Conservation (phyloP, 208 protist genomes). For the Leptomonas pyrrhocoris region DNA sequence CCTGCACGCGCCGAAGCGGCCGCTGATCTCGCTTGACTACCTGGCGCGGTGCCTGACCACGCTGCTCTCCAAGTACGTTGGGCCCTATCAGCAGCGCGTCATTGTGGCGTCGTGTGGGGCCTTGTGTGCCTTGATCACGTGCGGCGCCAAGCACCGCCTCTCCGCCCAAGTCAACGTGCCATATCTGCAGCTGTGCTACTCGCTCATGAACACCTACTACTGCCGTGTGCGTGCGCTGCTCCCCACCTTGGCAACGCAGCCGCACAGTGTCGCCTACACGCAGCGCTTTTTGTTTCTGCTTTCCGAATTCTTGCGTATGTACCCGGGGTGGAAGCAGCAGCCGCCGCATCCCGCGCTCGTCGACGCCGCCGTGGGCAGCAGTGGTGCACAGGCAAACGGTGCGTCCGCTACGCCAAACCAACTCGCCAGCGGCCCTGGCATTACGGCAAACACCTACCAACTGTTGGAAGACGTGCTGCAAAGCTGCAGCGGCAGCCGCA, state of each 20-base stretch:
- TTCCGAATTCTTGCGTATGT: constrained; percentile 83
- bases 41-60: constrained; percentile 52
- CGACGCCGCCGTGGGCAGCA: constrained; percentile 23
- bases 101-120: constrained; percentile 69
- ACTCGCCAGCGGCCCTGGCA: constrained; percentile 59
- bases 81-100: constrained; percentile 79
- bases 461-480: constrained; percentile 55
- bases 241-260: constrained; percentile 44
- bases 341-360: constrained; percentile 32
- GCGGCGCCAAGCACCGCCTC: constrained; percentile 48
- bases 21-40: constrained; percentile 62
- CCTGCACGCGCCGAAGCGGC: constrained; percentile 47
- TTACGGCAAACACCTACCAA: constrained; percentile 73
- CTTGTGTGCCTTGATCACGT: constrained; percentile 77
- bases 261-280: constrained; percentile 67
- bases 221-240: constrained; percentile 56
- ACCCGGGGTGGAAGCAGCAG: constrained; percentile 70
- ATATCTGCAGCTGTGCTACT: constrained; percentile 83
- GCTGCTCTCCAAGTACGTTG: constrained; percentile 83
- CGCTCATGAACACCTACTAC: constrained; percentile 89
- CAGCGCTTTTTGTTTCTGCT: constrained; percentile 89
- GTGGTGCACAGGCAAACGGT: not conserved
- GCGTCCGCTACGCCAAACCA: constrained; percentile 37
- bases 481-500: constrained; percentile 27
- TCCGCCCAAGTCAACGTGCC: constrained; percentile 48